Evolutionary conservation across 2,329 filamentous ascomycete genomes (phyloP).

Genomic region (Tolypocladium album): DNA sequence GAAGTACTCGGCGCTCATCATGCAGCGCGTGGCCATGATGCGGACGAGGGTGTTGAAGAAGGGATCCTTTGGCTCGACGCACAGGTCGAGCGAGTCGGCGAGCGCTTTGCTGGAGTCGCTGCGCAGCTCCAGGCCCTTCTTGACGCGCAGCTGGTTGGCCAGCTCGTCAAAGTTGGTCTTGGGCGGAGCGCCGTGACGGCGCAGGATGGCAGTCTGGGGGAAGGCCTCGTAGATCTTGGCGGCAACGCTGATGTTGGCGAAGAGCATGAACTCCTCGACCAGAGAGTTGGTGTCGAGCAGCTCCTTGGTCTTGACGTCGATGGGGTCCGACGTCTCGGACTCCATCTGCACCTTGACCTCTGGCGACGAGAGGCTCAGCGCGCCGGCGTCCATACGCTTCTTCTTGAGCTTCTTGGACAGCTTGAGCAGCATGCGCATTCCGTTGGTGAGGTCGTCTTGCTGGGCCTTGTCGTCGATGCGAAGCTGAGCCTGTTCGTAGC

Average conservation of each 20-base stretch:
- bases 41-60: conserved; percentile 98
- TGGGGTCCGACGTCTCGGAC: conserved; percentile 89
- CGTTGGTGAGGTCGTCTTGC: conserved; percentile 77
- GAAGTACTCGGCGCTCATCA: conserved; percentile 99
- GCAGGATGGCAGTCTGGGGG: conserved; percentile 88
- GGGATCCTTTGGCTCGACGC: conserved; percentile 67
- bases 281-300: conserved; percentile 93
- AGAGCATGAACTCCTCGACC: conserved; percentile 98
- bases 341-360: conserved; percentile 95
- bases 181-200: conserved; percentile 83
- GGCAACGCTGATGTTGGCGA: conserved; percentile 93
- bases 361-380: conserved; percentile 90
- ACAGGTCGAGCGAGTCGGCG: conserved; percentile 81
- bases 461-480: conserved; percentile 84
- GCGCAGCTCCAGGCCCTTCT: conserved; percentile 68
- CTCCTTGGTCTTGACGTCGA: conserved; percentile 93
- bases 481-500: conserved; percentile 91
- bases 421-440: conserved; percentile 77
- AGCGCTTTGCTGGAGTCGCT: conserved; percentile 86
- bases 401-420: conserved; percentile 89
- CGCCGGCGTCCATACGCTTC: conserved; percentile 93
- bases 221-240: conserved; percentile 84
- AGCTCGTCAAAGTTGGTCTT: conserved; percentile 97
- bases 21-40: conserved; percentile 95
- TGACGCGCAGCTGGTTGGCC: conserved; percentile 78